Conservation (phyloP, 1,139 yeast genomes). For the Magnusiomyces sp. region DNA sequence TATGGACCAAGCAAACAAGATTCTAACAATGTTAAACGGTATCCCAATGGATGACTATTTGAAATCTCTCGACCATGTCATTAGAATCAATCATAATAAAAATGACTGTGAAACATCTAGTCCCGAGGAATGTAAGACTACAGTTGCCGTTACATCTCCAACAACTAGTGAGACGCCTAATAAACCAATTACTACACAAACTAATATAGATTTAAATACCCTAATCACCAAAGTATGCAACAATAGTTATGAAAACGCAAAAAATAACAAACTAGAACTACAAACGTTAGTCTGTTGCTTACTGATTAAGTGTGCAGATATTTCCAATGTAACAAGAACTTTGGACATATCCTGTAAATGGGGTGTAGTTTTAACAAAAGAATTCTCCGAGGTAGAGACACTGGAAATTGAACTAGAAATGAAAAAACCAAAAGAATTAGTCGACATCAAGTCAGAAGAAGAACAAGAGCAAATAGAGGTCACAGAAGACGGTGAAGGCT, state of each 20-base stretch:
- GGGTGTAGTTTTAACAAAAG: constrained; percentile 72
- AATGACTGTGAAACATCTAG: not conserved
- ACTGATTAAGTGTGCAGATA: constrained; percentile 87
- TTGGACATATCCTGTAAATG: constrained; percentile 70
- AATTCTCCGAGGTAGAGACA: constrained; percentile 59
- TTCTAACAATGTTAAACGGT: constrained; percentile 12
- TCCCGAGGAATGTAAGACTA: constrained; percentile 17
- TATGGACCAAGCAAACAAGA: constrained; percentile 39
- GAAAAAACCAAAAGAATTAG: constrained; percentile 20
- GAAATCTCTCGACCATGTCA: not conserved
- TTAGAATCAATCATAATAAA: constrained; percentile 2
- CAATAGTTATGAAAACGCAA: not conserved
- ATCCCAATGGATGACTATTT: constrained; percentile 14
- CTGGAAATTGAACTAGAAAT: constrained; percentile 39
- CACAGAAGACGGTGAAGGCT: constrained; percentile 4
- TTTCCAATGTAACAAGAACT: constrained; percentile 83
- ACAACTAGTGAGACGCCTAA: too few relatives aligned
- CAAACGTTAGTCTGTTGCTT: constrained; percentile 47
- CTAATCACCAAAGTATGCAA: not conserved
- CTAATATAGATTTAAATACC: not conserved
- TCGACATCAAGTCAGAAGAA: constrained; percentile 24
- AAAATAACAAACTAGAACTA: not conserved
- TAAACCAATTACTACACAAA: not conserved
- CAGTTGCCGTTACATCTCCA: too few relatives aligned
- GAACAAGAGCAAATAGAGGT: constrained; percentile 25